Evolutionary conservation across 2,329 filamentous ascomycete genomes (phyloP).

Genomic region (Pseudophaeomoniella oleicola): DNA sequence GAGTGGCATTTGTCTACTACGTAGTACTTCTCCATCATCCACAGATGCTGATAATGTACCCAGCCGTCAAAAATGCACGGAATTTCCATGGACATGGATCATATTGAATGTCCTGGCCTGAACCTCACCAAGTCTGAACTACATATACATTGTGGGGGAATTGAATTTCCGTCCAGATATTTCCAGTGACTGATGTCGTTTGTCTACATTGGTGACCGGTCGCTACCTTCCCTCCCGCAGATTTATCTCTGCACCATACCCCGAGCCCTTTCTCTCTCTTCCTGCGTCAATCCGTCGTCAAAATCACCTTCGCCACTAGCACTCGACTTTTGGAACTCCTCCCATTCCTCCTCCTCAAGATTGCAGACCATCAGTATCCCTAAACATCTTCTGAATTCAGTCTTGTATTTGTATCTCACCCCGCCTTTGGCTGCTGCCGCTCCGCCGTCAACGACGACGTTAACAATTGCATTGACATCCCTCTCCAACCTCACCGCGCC

Average conservation of each 20-base stretch:
- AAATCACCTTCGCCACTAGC: slow-evolving; percentile 29
- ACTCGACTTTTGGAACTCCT: slow-evolving; percentile 43
- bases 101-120: too few species aligned
- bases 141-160: too few species aligned
- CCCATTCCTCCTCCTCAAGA: slow-evolving; percentile 95
- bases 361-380: slow-evolving; percentile 80
- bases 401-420: slow-evolving; percentile 60
- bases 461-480: slow-evolving; percentile 64
- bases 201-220: too few species aligned
- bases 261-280: slow-evolving; percentile 61
- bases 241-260: slow-evolving; percentile 41
- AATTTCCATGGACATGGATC: too few species aligned
- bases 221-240: too few species aligned
- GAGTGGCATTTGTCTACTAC: too few species aligned
- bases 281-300: slow-evolving; percentile 51
- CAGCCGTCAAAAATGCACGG: too few species aligned
- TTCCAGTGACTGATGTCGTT: too few species aligned
- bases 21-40: too few species aligned
- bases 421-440: slow-evolving; percentile 25
- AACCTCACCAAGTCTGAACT: too few species aligned
- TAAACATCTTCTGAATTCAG: slow-evolving; percentile 58
- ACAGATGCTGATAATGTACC: too few species aligned
- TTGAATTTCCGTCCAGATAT: too few species aligned
- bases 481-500: slow-evolving; percentile 74
- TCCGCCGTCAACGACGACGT: slow-evolving; percentile 22